These are phyloP conservation scores for Citrus mangshanensis DNA, from an alignment of 345 rosid genomes.

Conservation along the genomic window DNA sequence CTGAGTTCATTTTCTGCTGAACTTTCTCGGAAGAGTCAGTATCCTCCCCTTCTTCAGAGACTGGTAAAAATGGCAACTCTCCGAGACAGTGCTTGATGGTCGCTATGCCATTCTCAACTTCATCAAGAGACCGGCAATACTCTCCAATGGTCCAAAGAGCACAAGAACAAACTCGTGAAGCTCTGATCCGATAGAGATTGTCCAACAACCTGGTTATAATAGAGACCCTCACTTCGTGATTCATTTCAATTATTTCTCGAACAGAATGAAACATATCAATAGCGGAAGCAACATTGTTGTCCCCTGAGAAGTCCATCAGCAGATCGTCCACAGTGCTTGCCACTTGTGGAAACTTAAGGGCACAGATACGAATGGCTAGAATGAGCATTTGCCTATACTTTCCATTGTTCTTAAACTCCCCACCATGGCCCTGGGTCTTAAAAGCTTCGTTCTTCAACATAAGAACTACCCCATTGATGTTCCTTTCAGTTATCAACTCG, in stretches of 20 bases:
- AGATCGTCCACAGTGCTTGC: slow-evolving; percentile 89
- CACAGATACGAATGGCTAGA: slow-evolving; percentile 85
- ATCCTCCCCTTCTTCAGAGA: slow-evolving; percentile 65
- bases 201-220: slow-evolving; percentile 78
- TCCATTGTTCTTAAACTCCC: slow-evolving; percentile 85
- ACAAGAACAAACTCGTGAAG: slow-evolving; percentile 76
- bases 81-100: slow-evolving; percentile 89
- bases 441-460: slow-evolving; percentile 84
- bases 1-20: slow-evolving; percentile 55
- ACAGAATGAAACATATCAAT: slow-evolving; percentile 71
- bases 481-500: slow-evolving; percentile 70
- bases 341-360: slow-evolving; percentile 84
- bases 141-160: slow-evolving; percentile 96
- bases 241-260: slow-evolving; percentile 81
- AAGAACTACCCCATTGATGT: slow-evolving; percentile 72
- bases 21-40: slow-evolving; percentile 52
- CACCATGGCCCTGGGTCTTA: slow-evolving; percentile 76
- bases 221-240: slow-evolving; percentile 73
- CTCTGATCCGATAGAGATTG: slow-evolving; percentile 83
- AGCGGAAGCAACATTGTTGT: slow-evolving; percentile 82
- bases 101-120: slow-evolving; percentile 76
- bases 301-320: slow-evolving; percentile 89
- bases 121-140: slow-evolving; percentile 79
- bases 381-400: slow-evolving; percentile 92
- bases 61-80: slow-evolving; percentile 70